Percentiles rank a stretch among this genome's conserved stretches.
These are phyloP conservation scores for Naganishia liquefaciens DNA, from an alignment of 1,284 basidiomycete species.

Conservation along the genomic window DNA sequence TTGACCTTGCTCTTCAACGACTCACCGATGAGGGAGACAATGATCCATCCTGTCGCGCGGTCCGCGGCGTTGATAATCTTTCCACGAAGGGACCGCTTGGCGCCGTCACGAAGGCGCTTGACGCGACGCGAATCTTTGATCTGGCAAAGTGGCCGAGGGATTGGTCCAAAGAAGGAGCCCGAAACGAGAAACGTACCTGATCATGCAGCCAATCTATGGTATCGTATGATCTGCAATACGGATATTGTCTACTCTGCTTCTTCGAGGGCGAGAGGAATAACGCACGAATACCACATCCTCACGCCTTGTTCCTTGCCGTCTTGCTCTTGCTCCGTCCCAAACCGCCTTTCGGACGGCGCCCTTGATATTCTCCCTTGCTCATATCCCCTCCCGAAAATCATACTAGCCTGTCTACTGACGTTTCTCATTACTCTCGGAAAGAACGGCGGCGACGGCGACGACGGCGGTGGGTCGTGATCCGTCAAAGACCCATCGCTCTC, in stretches of 20 bases:
- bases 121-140: slow-evolving; percentile 86
- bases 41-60: slow-evolving; percentile 83
- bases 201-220: slow-evolving; percentile 83
- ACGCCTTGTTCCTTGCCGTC: slow-evolving; percentile 68
- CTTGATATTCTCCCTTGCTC: not conserved
- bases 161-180: not conserved
- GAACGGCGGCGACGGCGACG: too few species aligned
- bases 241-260: not conserved
- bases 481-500: too few species aligned
- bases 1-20: too few species aligned
- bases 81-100: slow-evolving; percentile 69
- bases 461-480: too few species aligned
- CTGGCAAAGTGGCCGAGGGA: slow-evolving; percentile 34
- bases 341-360: not conserved
- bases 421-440: not conserved
- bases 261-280: slow-evolving; percentile 62
- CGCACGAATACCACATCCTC: slow-evolving; percentile 88
- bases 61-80: slow-evolving; percentile 71
- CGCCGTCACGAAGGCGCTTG: slow-evolving; percentile 63
- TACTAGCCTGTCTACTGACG: slow-evolving; percentile 13
- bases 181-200: slow-evolving; percentile 56
- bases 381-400: not conserved
- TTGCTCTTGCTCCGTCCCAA: not conserved
- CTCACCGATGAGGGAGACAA: slow-evolving; percentile 69
- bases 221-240: slow-evolving; percentile 43